Evolutionary conservation across 2,329 filamentous ascomycete species (phyloP), one percentile per base, ranked within the genome.

Genomic region (Diaporthe humulicola): DNA sequence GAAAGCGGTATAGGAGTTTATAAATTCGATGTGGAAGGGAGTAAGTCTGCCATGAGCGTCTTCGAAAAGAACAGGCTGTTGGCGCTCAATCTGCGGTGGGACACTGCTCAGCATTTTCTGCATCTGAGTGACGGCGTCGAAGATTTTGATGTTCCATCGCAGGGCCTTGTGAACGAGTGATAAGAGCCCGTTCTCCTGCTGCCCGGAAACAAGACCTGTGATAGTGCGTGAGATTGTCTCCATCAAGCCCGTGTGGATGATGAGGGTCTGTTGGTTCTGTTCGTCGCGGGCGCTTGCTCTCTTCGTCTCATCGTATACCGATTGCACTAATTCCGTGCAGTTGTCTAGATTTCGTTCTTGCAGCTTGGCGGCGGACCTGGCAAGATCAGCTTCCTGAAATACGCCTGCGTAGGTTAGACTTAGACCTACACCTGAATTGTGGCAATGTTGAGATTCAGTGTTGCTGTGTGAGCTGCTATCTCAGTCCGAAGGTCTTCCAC

Each of bases 1-100:
- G 33, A 73, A 73, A 8, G 54, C 72, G 1, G 19, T 7, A 6
- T 67, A 61, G 22, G 64, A 73, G 45, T 61, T 60, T 0, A 73
- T 42, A 19, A 73, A 61, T 17, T 73, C 64, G 15, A 70, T n/a
- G 15, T 70, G 52, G n/a, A 73, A 70, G 2, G 38, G 54, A 2
- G n/a, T 30, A 2, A 40, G 1, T n/a, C 72, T 69, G 0, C 52
- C 64, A 45, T 60, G 52, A 1, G 72, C 72, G 19, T 73, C 72
- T 25, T 73, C 61, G 25, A 73, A 70, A 9, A 54, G 2, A 12
- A 73, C 52, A 2, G 72, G 72, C 5, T 70, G 72, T 36, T 73
- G 48, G 3, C 40, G 61, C 2, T 70, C 42, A n/a, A 73, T 42
- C 33, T 70, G 64, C 3, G 72, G 54, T n/a, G 61, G 72, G 14